Evolutionary conservation across 352 stramenopile species (phyloP).

Genomic region (Globisporangium middletonii): DNA sequence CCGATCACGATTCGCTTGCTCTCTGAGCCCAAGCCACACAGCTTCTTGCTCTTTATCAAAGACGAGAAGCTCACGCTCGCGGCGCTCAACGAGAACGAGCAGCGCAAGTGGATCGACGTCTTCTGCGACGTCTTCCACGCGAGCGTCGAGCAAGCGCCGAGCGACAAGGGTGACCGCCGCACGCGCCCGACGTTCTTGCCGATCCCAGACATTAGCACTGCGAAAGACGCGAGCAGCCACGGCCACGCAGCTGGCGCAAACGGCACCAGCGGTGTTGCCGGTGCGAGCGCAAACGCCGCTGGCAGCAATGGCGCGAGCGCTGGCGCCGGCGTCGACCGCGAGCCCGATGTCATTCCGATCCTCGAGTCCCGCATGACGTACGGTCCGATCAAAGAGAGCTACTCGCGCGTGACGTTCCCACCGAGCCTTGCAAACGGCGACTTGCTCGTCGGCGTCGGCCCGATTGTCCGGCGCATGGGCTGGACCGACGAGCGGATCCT

Average conservation of each 20-base stretch:
- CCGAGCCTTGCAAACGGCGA: conserved; percentile 69
- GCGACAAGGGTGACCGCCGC: conserved; percentile 55
- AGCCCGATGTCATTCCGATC: conserved; percentile 44
- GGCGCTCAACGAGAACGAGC: conserved; percentile 58
- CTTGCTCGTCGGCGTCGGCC: conserved; percentile 63
- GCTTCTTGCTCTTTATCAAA: conserved; percentile 71
- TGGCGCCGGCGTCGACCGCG: conserved; percentile 20
- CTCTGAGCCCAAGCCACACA: conserved; percentile 64
- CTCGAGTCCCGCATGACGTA: conserved; percentile 61
- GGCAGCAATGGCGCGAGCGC: conserved; percentile 15
- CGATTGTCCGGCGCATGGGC: conserved; percentile 68
- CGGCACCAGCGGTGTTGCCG: conserved; percentile 10
- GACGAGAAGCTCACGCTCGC: conserved; percentile 77
- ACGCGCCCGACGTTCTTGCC: conserved; percentile 60
- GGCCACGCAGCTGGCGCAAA: neutral
- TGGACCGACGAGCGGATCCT: conserved; percentile 83
- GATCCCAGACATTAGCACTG: conserved; percentile 39
- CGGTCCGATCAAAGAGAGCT: conserved; percentile 64
- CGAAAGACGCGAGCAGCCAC: conserved; percentile 3
- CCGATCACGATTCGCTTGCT: conserved; percentile 70
- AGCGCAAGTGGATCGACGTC: conserved; percentile 74
- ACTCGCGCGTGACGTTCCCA: conserved; percentile 74
- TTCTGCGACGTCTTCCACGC: conserved; percentile 74
- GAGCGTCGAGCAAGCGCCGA: conserved; percentile 51
- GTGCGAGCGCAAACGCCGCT: conserved; percentile 2